These are phyloP conservation scores for Kandelia obovata DNA, from an alignment of 345 rosid genomes.

Conservation along the genomic window DNA sequence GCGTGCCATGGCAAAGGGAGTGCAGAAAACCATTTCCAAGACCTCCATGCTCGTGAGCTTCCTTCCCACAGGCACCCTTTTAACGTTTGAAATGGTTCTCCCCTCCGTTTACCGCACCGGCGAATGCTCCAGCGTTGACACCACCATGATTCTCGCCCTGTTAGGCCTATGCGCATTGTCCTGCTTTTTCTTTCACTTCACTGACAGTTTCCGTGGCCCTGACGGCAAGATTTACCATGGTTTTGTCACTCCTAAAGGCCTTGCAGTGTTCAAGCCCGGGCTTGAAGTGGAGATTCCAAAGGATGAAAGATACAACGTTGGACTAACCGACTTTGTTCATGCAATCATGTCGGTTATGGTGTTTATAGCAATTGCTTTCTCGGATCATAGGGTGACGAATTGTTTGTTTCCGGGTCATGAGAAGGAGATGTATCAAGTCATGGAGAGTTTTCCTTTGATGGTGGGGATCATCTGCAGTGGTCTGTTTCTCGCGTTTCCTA, in stretches of 20 bases:
- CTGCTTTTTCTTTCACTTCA: constrained; percentile 76
- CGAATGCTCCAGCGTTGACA: constrained; percentile 50
- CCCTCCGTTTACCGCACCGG: constrained; percentile 57
- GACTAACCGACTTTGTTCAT: constrained; percentile 58
- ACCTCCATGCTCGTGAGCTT: constrained; percentile 68
- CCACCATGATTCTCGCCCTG: constrained; percentile 54
- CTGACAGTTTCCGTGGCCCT: constrained; percentile 58
- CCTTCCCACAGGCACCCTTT: constrained; percentile 75
- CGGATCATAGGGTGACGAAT: constrained; percentile 57
- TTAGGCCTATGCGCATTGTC: constrained; percentile 55
- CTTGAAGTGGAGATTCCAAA: constrained; percentile 36
- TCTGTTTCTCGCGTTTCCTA: constrained; percentile 66
- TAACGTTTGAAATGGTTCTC: constrained; percentile 77
- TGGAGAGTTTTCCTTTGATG: constrained; percentile 83
- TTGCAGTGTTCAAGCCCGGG: constrained; percentile 66
- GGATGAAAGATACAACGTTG: constrained; percentile 58
- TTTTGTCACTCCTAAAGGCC: constrained; percentile 58
- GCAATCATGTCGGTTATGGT: constrained; percentile 75
- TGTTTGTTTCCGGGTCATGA: constrained; percentile 60
- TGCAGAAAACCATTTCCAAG: constrained; percentile 66
- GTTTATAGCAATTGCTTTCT: constrained; percentile 62
- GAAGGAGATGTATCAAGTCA: constrained; percentile 74
- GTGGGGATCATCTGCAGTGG: constrained; percentile 68
- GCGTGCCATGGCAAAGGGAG: constrained; percentile 61
- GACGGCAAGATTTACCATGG: constrained; percentile 71